Percentiles rank a stretch among this genome's conserved stretches.
Evolutionary conservation across 2,329 filamentous ascomycete species (phyloP).

Genomic region (Tolypocladium paradoxum): DNA sequence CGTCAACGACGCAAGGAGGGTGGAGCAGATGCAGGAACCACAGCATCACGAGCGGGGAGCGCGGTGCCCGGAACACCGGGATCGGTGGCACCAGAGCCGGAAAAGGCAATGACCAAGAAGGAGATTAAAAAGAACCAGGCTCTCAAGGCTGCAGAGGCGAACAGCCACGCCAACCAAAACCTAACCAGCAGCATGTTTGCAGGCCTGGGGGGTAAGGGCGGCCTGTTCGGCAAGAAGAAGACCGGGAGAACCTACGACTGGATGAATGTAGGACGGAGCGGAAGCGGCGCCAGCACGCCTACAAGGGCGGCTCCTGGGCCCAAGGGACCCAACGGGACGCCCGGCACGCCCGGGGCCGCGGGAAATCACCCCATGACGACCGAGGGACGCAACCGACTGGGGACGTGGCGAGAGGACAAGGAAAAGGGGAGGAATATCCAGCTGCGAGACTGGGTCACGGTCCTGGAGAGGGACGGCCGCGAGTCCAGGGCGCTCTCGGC

Average conservation of each 20-base stretch:
- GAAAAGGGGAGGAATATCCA: conserved; percentile 72
- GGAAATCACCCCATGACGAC: conserved; percentile 36
- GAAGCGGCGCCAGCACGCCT: conserved; percentile 44
- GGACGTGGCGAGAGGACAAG: conserved; percentile 69
- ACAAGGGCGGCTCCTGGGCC: conserved; percentile 23
- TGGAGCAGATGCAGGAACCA: conserved; percentile 36
- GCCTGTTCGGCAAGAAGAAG: conserved; percentile 47
- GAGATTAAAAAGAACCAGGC: conserved; percentile 65
- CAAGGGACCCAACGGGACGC: conserved; percentile 21
- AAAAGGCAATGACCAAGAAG: conserved; percentile 76
- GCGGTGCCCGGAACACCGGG: conserved; percentile 51
- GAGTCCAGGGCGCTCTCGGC: conserved; percentile 52
- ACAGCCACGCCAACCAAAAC: conserved; percentile 73
- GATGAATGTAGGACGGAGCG: conserved; percentile 49
- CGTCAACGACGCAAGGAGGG: conserved; percentile 53
- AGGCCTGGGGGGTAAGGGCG: conserved; percentile 51
- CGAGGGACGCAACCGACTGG: conserved; percentile 52
- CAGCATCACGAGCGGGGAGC: conserved; percentile 42
- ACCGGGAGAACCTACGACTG: conserved; percentile 61
- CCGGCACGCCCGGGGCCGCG: conserved; percentile 16
- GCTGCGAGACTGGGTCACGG: conserved; percentile 69
- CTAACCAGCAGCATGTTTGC: conserved; percentile 66
- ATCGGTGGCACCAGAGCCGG: conserved; percentile 49
- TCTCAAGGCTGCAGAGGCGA: conserved; percentile 68
- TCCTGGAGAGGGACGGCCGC: conserved; percentile 67